A percentile compares a stretch with the other conserved stretches of the same genome.
phyloP scores from a whole-genome alignment of 176 grass and related monocot species.

The Hordeum vulgare region MorexV3_pseudomolecules_assembly NC_058521.1:604061872-604062371 shows the following conservation, averaged over 20 bases:
- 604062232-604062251: background rate
- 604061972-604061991: background rate
- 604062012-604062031: background rate
- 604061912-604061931: background rate
- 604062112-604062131: too few relatives aligned
- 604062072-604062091: too few relatives aligned
- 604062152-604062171: background rate
- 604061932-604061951: background rate
- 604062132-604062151: background rate
- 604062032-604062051: background rate
- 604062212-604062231: background rate
- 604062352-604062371: background rate
- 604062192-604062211: background rate
- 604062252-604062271: background rate
- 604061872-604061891: background rate
- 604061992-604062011: background rate
- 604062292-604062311: too few relatives aligned
- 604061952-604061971: background rate
- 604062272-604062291: background rate
- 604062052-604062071: too few relatives aligned
- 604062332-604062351: background rate
- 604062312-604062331: background rate
- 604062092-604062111: background rate
- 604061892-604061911: background rate
- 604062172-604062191: background rate